Evolutionary conservation across 2,329 filamentous ascomycete species (phyloP).

Genomic region (Fusarium piperis): DNA sequence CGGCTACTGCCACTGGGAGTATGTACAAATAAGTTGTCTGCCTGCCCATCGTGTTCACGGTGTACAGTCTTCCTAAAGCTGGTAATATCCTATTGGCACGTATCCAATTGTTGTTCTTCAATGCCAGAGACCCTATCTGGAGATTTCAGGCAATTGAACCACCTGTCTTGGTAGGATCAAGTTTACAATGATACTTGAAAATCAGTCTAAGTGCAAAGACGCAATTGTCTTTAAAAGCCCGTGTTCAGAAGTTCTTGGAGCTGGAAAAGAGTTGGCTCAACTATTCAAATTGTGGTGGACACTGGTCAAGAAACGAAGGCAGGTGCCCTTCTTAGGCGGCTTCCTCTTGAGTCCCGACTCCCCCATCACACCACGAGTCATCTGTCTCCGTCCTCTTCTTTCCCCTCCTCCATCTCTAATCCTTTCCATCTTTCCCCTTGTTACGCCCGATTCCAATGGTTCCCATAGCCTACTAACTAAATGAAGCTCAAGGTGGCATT

Average conservation of each 20-base stretch:
- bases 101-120: not conserved
- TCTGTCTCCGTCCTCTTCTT: not conserved
- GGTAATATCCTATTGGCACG: not conserved
- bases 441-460: not conserved
- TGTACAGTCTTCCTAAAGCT: not conserved
- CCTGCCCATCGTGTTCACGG: not conserved
- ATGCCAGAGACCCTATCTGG: not conserved
- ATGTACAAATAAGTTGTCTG: not conserved
- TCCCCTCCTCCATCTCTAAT: not conserved
- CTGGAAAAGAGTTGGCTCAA: not conserved
- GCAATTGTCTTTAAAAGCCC: not conserved
- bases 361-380: not conserved
- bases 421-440: not conserved
- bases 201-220: not conserved
- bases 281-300: not conserved
- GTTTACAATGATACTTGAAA: not conserved
- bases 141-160: not conserved
- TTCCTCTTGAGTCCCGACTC: not conserved
- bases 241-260: not conserved
- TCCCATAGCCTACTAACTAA: slow-evolving; percentile 34
- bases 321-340: not conserved
- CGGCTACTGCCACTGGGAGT: not conserved
- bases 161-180: not conserved
- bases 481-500: slow-evolving; percentile 6
- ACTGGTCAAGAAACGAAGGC: not conserved